A percentile compares a stretch with the other conserved stretches of the same genome.
Evolutionary conservation across 805 yeast species (phyloP).

Genomic region (Pichia insulana): DNA sequence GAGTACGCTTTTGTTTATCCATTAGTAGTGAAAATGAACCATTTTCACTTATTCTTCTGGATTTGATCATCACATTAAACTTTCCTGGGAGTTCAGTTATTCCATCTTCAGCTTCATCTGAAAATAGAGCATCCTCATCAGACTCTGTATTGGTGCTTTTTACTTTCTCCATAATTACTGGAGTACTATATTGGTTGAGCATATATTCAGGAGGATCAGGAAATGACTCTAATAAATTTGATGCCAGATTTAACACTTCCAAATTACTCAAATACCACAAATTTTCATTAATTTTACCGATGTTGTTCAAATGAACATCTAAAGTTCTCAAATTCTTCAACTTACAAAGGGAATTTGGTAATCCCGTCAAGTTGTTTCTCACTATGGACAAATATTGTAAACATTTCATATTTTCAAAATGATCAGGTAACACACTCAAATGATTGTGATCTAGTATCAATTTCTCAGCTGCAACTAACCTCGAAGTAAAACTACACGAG

Average conservation of each 20-base stretch:
- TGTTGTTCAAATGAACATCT: slow-evolving; percentile 79
- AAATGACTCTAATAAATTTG: slow-evolving; percentile 55
- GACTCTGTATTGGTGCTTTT: slow-evolving; percentile 1
- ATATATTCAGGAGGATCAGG: slow-evolving; percentile 40
- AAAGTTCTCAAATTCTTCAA: slow-evolving; percentile 52
- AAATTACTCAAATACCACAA: slow-evolving; percentile 56
- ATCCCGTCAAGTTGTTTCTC: slow-evolving; percentile 60
- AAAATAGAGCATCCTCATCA: slow-evolving; percentile 1
- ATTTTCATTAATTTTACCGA: slow-evolving; percentile 58
- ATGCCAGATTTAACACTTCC: slow-evolving; percentile 57
- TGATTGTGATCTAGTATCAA: slow-evolving; percentile 76
- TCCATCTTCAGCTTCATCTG: background rate
- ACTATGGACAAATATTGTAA: slow-evolving; percentile 61
- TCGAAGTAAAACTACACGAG: slow-evolving; percentile 56
- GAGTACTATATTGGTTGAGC: slow-evolving; percentile 1
- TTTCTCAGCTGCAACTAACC: slow-evolving; percentile 59
- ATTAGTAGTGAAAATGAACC: slow-evolving; percentile 2
- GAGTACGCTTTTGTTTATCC: slow-evolving; percentile 1
- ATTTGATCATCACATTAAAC: background rate
- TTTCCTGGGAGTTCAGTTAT: background rate
- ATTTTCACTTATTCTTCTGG: slow-evolving; percentile 13
- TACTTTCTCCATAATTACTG: background rate
- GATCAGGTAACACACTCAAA: slow-evolving; percentile 64
- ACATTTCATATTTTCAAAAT: slow-evolving; percentile 48
- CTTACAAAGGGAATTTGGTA: slow-evolving; percentile 60